A percentile compares a stretch with the other conserved stretches of the same genome.
Conservation (phyloP, 352 stramenopile species). For the Phytophthora multivora region DNA sequence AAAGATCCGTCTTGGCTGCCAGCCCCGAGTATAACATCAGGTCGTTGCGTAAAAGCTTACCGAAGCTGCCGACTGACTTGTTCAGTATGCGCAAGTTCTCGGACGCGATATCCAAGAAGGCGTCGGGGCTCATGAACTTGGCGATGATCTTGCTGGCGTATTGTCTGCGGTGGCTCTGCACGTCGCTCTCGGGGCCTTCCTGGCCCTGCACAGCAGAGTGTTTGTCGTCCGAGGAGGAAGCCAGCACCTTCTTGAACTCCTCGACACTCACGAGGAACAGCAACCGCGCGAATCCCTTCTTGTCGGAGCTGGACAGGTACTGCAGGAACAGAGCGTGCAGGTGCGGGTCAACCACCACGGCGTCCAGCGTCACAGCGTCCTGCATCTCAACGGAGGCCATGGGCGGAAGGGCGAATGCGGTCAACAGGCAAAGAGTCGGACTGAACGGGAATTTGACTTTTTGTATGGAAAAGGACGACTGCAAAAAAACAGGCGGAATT, state of each 20-base stretch:
- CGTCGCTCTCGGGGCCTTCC: conserved; percentile 25
- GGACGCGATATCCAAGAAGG: conserved; percentile 80
- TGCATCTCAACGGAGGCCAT: not conserved
- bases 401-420: not conserved
- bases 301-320: conserved; percentile 68
- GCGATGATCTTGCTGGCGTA: conserved; percentile 88
- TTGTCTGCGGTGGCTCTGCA: conserved; percentile 46
- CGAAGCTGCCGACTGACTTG: conserved; percentile 84
- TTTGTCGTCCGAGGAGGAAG: not conserved
- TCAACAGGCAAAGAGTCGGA: conserved; percentile 21
- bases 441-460: conserved; percentile 21
- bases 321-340: conserved; percentile 84
- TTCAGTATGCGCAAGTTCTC: conserved; percentile 80
- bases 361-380: conserved; percentile 58
- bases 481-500: conserved; percentile 21
- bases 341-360: conserved; percentile 77
- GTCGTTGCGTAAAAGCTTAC: conserved; percentile 73
- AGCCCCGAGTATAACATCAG: conserved; percentile 77
- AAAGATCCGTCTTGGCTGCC: conserved; percentile 77
- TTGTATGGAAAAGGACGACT: conserved; percentile 6
- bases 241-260: conserved; percentile 86
- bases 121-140: conserved; percentile 87
- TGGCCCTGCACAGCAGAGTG: not conserved
- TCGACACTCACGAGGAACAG: conserved; percentile 89
- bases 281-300: conserved; percentile 75